These are phyloP conservation scores for Endogone sp. DNA, from an alignment of 192 early-diverging fungal species.

Conservation along the genomic window DNA sequence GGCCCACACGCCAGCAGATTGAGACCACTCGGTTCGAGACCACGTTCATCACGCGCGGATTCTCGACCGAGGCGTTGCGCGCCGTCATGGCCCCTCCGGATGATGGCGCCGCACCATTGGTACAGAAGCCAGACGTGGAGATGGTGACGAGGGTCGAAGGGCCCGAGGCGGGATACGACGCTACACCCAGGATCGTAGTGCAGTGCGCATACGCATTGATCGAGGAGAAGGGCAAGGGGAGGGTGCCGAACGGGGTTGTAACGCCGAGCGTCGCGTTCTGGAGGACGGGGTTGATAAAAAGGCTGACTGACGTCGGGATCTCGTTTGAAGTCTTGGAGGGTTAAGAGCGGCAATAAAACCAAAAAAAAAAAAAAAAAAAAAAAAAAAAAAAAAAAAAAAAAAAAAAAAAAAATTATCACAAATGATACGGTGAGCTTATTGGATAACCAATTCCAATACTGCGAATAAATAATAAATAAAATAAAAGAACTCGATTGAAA, in stretches of 20 bases:
- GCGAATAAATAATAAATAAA: too few species aligned
- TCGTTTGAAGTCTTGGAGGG: slow-evolving; percentile 25
- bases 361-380: too few species aligned
- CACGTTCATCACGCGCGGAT: slow-evolving; percentile 53
- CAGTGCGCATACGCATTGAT: slow-evolving; percentile 51
- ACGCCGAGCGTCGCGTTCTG: slow-evolving; percentile 52
- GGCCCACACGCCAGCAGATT: slow-evolving; percentile 53
- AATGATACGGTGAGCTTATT: too few species aligned
- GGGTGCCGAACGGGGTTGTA: slow-evolving; percentile 43
- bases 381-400: too few species aligned
- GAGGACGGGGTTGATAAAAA: slow-evolving; percentile 40
- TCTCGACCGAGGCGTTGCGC: slow-evolving; percentile 15
- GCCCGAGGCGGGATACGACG: slow-evolving; percentile 65
- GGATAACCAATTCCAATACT: too few species aligned
- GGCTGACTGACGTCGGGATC: slow-evolving; percentile 43
- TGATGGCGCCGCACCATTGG: too few species aligned
- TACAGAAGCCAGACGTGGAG: slow-evolving; percentile 12
- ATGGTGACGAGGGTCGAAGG: slow-evolving; percentile 52
- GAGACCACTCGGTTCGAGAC: slow-evolving; percentile 46
- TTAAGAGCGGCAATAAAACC: too few species aligned
- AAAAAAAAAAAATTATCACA: too few species aligned
- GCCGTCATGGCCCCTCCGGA: slow-evolving; percentile 20
- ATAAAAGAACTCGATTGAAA: too few species aligned
- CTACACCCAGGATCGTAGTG: slow-evolving; percentile 55
- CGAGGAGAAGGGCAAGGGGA: slow-evolving; percentile 26